phyloP scores from a whole-genome alignment of 345 rosid genomes.

The Lepidium sativum region DNA sequence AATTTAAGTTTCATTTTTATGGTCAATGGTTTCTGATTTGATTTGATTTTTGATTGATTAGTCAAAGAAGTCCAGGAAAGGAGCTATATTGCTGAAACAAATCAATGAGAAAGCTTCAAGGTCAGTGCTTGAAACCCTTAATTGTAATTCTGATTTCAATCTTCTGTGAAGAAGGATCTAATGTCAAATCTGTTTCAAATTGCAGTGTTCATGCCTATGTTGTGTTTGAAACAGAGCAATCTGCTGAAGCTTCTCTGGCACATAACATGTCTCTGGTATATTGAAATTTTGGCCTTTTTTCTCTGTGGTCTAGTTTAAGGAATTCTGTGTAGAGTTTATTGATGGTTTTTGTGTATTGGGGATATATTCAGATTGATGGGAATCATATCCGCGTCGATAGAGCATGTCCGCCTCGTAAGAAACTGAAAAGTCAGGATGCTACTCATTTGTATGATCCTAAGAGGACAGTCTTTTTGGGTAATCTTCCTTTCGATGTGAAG shows the following conservation, averaged over 20 bases:
- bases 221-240: slow-evolving; percentile 73
- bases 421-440: slow-evolving; percentile 53
- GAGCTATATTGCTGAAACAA: slow-evolving; percentile 64
- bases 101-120: slow-evolving; percentile 73
- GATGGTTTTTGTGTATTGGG: neutral
- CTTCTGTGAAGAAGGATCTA: neutral
- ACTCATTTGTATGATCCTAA: slow-evolving; percentile 58
- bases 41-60: slow-evolving; percentile 20
- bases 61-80: slow-evolving; percentile 86
- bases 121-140: slow-evolving; percentile 28
- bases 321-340: neutral
- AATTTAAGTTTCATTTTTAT: neutral
- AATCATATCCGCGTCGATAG: slow-evolving; percentile 93
- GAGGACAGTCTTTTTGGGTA: slow-evolving; percentile 86
- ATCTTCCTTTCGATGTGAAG: slow-evolving; percentile 97
- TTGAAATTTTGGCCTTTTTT: neutral
- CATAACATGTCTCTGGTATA: slow-evolving; percentile 86
- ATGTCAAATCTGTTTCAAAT: neutral
- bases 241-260: slow-evolving; percentile 72
- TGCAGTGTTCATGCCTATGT: slow-evolving; percentile 91
- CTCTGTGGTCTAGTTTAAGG: neutral
- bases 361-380: slow-evolving; percentile 52
- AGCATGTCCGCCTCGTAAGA: slow-evolving; percentile 96
- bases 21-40: slow-evolving; percentile 6
- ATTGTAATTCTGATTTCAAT: neutral